Evolutionary conservation across 108 stramenopile species (phyloP), one percentile per base, ranked within the genome.

Genomic region (Discostella pseudostelligera): DNA sequence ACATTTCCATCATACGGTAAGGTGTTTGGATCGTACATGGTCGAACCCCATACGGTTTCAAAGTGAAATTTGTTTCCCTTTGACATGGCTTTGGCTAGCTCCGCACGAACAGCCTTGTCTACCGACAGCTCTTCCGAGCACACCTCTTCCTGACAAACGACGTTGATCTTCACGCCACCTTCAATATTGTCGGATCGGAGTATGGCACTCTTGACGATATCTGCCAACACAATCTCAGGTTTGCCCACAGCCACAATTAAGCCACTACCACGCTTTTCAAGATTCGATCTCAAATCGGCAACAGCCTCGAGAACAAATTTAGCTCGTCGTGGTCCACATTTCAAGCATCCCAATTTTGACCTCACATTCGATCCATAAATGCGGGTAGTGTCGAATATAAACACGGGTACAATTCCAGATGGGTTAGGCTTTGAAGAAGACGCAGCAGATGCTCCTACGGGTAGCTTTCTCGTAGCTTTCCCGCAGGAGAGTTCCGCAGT

Each of bases 21-120:
- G 60, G 90, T 85, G 12, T 88, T 63, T 9, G 87, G 76, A 69
- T 95, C 84, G 62, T 96, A 97, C 67, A 97, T 65, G 2, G 94
- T 91, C 21, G 92, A 88, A 35, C 93, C 96, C 96, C 96, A 97
- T 5, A 93, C 85, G 4, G 82, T 65, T 40, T 88, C 82, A 17
- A 84, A 67, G 37, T 60, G 46, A 24, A 84, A 62, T 17, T 61
- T 54, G 12, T 57, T 47, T 4, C 45, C 56, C 45, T 66, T 39
- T n/a, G 62, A 37, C 22, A 67, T 19, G 40, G 59, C 56, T 50
- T 45, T 69, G 53, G 60, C 51, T 21, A 82, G 51, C 5, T 72
- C 65, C 0, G 81, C 35, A 50, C 71, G 64, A 5, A 89, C 81
- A 2, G 81, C 76, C 48, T 80, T 79, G 43, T 86, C 93, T 5